phyloP scores from a whole-genome alignment of 2,329 filamentous ascomycete species.

The Ceratocystis eucalypticola region DNA sequence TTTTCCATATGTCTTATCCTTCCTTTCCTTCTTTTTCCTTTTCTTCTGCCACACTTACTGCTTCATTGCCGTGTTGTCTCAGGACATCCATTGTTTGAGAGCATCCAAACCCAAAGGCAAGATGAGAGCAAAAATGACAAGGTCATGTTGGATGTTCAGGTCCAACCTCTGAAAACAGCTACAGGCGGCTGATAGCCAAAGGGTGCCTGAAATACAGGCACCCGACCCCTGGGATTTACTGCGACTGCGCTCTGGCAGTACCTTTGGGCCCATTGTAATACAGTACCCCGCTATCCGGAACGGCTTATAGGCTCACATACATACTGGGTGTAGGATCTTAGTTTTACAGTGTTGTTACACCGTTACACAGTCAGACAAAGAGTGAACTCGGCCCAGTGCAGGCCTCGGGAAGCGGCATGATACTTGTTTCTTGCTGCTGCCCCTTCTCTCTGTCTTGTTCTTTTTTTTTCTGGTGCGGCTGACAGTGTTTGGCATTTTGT shows the following conservation, averaged over 20 bases:
- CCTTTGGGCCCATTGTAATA: not conserved
- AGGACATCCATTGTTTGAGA: not conserved
- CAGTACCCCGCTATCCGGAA: not conserved
- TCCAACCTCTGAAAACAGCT: not conserved
- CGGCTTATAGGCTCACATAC: not conserved
- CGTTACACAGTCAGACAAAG: not conserved
- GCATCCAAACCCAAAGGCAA: too few species aligned
- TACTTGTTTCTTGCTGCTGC: not conserved
- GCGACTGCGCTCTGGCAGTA: not conserved
- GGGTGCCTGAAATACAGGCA: not conserved
- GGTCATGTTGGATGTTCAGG: not conserved
- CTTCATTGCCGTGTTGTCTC: constrained; percentile 3
- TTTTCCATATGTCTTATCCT: not conserved
- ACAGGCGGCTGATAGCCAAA: not conserved
- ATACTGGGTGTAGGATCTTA: not conserved
- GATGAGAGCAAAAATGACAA: too few species aligned
- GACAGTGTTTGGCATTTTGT: too few species aligned
- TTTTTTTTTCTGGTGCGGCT: too few species aligned
- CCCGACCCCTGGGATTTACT: too few species aligned
- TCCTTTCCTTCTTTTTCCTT: not conserved
- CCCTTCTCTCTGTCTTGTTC: not conserved
- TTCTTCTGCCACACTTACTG: not conserved
- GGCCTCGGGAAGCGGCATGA: not conserved
- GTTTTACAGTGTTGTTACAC: not conserved
- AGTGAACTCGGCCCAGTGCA: not conserved